Base-by-base conservation (phyloP, 305 asterid genomes). In the Fraxinus floribunda region DNA sequence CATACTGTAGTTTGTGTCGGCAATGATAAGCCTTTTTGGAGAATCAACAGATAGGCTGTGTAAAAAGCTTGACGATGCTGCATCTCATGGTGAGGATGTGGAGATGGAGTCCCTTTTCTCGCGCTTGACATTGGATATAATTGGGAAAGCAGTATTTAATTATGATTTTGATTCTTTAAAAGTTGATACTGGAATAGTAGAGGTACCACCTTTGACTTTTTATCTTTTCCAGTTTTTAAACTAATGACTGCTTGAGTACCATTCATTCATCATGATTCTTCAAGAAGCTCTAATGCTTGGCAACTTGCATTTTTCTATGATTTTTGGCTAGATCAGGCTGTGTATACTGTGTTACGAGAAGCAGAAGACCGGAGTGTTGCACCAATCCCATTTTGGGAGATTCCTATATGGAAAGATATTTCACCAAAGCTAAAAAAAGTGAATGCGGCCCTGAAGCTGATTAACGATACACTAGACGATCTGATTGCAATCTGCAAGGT, bases 41-140 rank as follows among this genome's bases (percentile, higher is more conserved):
- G 91, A 90, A 86, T 98, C 99, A 76, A 91, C 98, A 76, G 92
- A 94, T 81, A 91, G 98, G 83, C 93, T 96, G 32, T 93, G 98
- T 90, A 83, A 80, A 81, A 93, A 91, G 87, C 97, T 96, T 77
- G 99, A 96, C 77, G 90, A 86, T 79, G 98, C 98, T 87, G 97
- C 98, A 84, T 91, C 97, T 83, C 91, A 93, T 82, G 97, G 98
- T 29, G 98, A 93, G 89, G 98, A 93, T 83, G 97, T 94, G 64
- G 98, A 96, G 88, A 94, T 96, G 98, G 98, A 94, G 90, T 93
- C 99, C 84, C 98, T 96, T 75, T 96, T 96, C 86, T 96, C 99
- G 80, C 98, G 95, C 78, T 87, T 96, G 91, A 96, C 99, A 32
- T 85, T 96, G 84, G 99, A 96, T 88, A 91, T 96, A 86, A 94